Percentiles rank a stretch among this genome's conserved stretches.
These are phyloP conservation scores for Starmerella etchellsii DNA, from an alignment of 805 yeast species.

Conservation along the genomic window DNA sequence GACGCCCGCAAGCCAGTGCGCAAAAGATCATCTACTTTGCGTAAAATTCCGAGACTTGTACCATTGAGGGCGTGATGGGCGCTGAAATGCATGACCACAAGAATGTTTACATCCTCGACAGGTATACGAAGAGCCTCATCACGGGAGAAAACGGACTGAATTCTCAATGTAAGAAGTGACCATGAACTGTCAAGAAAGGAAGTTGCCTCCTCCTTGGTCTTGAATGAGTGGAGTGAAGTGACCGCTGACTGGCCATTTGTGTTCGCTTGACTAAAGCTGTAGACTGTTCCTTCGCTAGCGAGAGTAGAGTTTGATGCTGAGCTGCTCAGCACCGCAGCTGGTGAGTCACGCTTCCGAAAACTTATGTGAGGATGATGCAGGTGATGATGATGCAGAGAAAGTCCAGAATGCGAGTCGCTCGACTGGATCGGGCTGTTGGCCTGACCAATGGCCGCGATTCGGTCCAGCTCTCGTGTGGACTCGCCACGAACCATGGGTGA, in stretches of 20 bases:
- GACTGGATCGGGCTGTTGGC: slow-evolving; percentile 10
- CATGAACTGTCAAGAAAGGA: slow-evolving; percentile 38
- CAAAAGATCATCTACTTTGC: slow-evolving; percentile 37
- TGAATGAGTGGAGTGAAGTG: slow-evolving; percentile 21
- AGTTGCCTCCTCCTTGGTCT: slow-evolving; percentile 27
- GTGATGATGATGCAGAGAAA: slow-evolving; percentile 20
- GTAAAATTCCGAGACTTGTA: slow-evolving; percentile 29
- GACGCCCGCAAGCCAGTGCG: slow-evolving; percentile 30
- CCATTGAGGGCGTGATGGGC: slow-evolving; percentile 31
- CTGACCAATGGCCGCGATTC: slow-evolving; percentile 28
- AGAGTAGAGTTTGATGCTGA: slow-evolving; percentile 33
- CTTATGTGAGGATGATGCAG: slow-evolving; percentile 23
- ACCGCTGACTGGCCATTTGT: slow-evolving; percentile 19
- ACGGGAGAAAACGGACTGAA: slow-evolving; percentile 36
- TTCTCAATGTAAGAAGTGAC: slow-evolving; percentile 33
- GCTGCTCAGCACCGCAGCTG: slow-evolving; percentile 30
- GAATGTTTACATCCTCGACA: slow-evolving; percentile 43
- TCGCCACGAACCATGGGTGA: slow-evolving; percentile 26
- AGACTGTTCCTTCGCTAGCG: slow-evolving; percentile 31
- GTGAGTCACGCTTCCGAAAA: slow-evolving; percentile 29
- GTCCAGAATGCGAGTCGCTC: slow-evolving; percentile 3
- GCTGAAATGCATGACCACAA: slow-evolving; percentile 33
- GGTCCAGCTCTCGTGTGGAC: slow-evolving; percentile 26
- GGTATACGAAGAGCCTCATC: slow-evolving; percentile 39
- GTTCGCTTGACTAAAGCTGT: slow-evolving; percentile 27